These are phyloP conservation scores for Colletotrichum limetticola DNA, from an alignment of 2,329 filamentous ascomycete genomes.

Conservation along the genomic window DNA sequence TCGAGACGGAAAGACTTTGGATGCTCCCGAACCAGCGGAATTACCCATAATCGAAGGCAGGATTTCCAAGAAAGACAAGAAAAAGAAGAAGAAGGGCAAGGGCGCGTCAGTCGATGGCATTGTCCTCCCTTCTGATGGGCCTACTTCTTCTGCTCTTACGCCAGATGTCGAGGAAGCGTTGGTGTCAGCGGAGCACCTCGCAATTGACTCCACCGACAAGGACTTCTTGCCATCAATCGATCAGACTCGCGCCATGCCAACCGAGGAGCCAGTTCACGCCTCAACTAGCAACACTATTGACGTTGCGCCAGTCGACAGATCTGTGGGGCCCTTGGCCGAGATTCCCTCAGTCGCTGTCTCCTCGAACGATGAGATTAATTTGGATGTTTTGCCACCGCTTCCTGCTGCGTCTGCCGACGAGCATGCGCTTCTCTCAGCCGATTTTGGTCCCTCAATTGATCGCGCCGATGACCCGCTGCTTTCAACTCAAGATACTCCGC, in stretches of 20 bases:
- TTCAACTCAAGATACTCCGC: too few relatives aligned
- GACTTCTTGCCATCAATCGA: background rate
- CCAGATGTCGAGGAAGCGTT: background rate
- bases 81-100: constrained; percentile 42
- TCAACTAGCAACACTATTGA: background rate
- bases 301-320: background rate
- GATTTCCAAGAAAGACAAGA: constrained; percentile 45
- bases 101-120: background rate
- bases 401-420: background rate
- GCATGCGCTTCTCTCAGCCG: background rate
- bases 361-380: too few relatives aligned
- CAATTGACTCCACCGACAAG: background rate
- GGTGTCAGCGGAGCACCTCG: background rate
- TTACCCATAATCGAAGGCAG: constrained; percentile 30
- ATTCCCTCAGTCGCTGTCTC: background rate
- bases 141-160: background rate
- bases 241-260: background rate
- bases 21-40: background rate
- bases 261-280: background rate
- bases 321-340: background rate
- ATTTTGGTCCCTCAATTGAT: background rate
- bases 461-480: background rate
- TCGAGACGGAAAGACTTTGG: constrained; percentile 11
- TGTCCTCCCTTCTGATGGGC: background rate
- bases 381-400: background rate